These are phyloP conservation scores for Ceratocystiopsis minuta DNA, from an alignment of 2,329 filamentous ascomycete genomes.

Conservation along the genomic window DNA sequence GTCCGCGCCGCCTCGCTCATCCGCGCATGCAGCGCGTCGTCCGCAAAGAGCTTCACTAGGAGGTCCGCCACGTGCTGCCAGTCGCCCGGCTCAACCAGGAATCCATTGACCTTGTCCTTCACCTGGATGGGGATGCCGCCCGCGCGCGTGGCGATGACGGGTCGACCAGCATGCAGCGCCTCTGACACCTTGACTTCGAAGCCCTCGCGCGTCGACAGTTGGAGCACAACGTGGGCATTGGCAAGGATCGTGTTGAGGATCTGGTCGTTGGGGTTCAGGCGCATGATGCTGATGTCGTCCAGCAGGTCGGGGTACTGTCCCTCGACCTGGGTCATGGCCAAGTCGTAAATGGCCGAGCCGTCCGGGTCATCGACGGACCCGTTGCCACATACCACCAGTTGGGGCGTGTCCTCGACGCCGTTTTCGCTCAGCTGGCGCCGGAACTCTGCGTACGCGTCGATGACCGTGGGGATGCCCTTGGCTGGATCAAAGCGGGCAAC, in stretches of 20 bases:
- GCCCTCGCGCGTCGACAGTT: constrained; percentile 65
- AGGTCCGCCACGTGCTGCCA: constrained; percentile 49
- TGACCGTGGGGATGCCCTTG: constrained; percentile 63
- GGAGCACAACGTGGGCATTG: constrained; percentile 54
- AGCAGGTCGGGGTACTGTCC: constrained; percentile 41
- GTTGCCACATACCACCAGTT: constrained; percentile 63
- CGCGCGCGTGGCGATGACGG: constrained; percentile 55
- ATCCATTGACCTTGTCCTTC: constrained; percentile 52
- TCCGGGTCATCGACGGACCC: constrained; percentile 70
- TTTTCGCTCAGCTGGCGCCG: constrained; percentile 39
- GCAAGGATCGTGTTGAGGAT: constrained; percentile 60
- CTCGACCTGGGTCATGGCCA: constrained; percentile 51
- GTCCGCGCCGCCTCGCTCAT: constrained; percentile 47
- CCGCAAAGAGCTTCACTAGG: constrained; percentile 46
- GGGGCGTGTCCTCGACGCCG: constrained; percentile 36
- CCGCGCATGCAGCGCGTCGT: constrained; percentile 42
- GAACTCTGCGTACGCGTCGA: constrained; percentile 60
- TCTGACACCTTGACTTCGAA: constrained; percentile 81
- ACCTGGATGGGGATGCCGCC: constrained; percentile 74
- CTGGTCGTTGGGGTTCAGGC: constrained; percentile 61
- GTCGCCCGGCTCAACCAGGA: constrained; percentile 54
- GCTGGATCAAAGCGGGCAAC: constrained; percentile 70
- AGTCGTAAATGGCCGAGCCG: constrained; percentile 51
- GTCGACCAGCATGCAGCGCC: constrained; percentile 61
- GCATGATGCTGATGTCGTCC: constrained; percentile 54